These are phyloP conservation scores for Coemansia guatemalensis DNA, from an alignment of 192 early-diverging fungal genomes.

Conservation along the genomic window DNA sequence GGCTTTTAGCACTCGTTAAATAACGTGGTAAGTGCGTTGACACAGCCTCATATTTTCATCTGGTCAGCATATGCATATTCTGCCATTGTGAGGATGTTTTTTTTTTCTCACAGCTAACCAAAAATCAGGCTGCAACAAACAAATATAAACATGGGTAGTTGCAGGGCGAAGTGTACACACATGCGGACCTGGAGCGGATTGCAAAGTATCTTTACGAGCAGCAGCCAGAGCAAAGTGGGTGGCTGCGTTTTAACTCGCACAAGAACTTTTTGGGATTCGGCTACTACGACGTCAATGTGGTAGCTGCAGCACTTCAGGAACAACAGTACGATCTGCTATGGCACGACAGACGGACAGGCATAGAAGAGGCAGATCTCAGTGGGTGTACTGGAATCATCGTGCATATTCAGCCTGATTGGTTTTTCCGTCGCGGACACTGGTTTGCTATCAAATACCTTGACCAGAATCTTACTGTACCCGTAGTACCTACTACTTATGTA, in stretches of 20 bases:
- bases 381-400: constrained; percentile 41
- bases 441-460: constrained; percentile 45
- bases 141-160: constrained; percentile 23
- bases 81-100: no score
- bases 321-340: constrained; percentile 39
- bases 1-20: constrained; percentile 51
- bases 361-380: constrained; percentile 30
- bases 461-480: constrained; percentile 25
- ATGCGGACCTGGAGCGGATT: constrained; percentile 49
- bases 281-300: constrained; percentile 55
- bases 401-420: constrained; percentile 42
- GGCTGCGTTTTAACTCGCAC: constrained; percentile 50
- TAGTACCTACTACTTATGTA: constrained; percentile 19
- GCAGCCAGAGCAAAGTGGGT: constrained; percentile 33
- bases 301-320: constrained; percentile 41
- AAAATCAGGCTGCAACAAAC: not conserved
- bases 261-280: constrained; percentile 47
- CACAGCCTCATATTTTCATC: no score
- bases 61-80: no score
- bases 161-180: constrained; percentile 41
- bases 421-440: constrained; percentile 53
- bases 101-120: no score
- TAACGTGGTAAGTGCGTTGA: constrained; percentile 47
- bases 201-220: constrained; percentile 35
- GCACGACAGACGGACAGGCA: constrained; percentile 40